Evolutionary conservation across 1,284 basidiomycete species (phyloP), one percentile per base, ranked within the genome.

Genomic region (Psilocybe mexicana): DNA sequence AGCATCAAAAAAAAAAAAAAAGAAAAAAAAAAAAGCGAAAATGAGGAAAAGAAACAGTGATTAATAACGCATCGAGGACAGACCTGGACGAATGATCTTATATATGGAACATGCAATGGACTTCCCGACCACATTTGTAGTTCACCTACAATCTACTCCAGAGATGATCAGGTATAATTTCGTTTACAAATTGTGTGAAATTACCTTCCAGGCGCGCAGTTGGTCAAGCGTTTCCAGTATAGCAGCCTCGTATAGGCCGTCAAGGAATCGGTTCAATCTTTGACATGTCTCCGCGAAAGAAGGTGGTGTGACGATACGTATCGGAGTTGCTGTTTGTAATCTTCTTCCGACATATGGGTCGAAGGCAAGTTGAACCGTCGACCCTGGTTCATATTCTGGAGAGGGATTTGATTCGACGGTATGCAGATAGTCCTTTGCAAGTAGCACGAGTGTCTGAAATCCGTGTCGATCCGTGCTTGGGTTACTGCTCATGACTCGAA

Each of bases 241-340:
- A 40, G 73, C 75, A 2, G 85, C 65, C 60, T 89, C 84, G 12
- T 81, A 75, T 72, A 86, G 81, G 2, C 83, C 84, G 45, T 84
- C 76, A 2, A 92, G 61, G 6, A 90, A 68, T 0, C 66, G 70
- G 4, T 74, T 69, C 1, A 92, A 62, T 0, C 76, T 71, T 14
- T 76, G 65, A 84, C 87, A 92, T 0, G 80, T 82, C 2, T 79
- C 70, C 11, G 76, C 70, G 45, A 80, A 74, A 1, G 76, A 63
- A 0, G 85, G 85, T 0, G 89, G 67, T 3, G 78, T 70, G 14
- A 91, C 74, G 2, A 85, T 73, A 12, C 87, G 83, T 6, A 92
- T 82, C 0, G 93, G 93, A 68, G 92, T 86, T 60, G 83, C 85
- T 40, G 87, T 88, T 26, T 87, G 86, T 0, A 95, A 76, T 48